These are phyloP conservation scores for Coprinellus micaceus DNA, from an alignment of 768 basidiomycete species.

Conservation along the genomic window DNA sequence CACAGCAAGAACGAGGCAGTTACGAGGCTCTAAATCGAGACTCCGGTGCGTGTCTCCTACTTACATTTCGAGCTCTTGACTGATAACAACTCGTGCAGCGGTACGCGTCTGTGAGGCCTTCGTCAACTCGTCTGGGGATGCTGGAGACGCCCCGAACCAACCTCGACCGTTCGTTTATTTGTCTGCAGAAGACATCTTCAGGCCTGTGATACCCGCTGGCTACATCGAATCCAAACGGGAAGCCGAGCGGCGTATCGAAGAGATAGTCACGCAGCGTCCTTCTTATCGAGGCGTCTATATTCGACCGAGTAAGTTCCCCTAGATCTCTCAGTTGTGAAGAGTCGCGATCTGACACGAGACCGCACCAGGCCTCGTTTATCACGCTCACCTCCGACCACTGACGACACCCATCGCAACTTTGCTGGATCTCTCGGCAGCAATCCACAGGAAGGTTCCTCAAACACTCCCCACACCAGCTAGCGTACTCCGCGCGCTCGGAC, in stretches of 20 bases:
- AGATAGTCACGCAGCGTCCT: slow-evolving; percentile 41
- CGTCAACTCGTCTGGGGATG: slow-evolving; percentile 41
- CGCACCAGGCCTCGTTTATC: slow-evolving; percentile 84
- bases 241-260: slow-evolving; percentile 70
- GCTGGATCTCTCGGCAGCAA: slow-evolving; percentile 72
- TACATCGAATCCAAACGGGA: slow-evolving; percentile 96
- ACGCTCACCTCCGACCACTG: slow-evolving; percentile 89
- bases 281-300: slow-evolving; percentile 73
- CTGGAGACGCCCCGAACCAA: slow-evolving; percentile 22
- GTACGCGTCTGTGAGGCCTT: slow-evolving; percentile 77
- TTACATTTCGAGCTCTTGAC: neutral
- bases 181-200: slow-evolving; percentile 91
- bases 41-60: slow-evolving; percentile 56
- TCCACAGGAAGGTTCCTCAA: slow-evolving; percentile 60
- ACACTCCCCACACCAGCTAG: slow-evolving; percentile 62
- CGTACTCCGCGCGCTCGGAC: slow-evolving; percentile 52
- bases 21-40: slow-evolving; percentile 89
- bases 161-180: slow-evolving; percentile 85
- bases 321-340: neutral
- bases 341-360: slow-evolving; percentile 8
- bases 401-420: slow-evolving; percentile 81
- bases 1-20: slow-evolving; percentile 29
- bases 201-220: slow-evolving; percentile 76
- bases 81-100: slow-evolving; percentile 36
- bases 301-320: slow-evolving; percentile 71